Percentiles rank a stretch among this genome's conserved stretches.
These are phyloP conservation scores for Aspergillus viridinutans DNA, from an alignment of 2,329 filamentous ascomycete species.

Conservation along the genomic window DNA sequence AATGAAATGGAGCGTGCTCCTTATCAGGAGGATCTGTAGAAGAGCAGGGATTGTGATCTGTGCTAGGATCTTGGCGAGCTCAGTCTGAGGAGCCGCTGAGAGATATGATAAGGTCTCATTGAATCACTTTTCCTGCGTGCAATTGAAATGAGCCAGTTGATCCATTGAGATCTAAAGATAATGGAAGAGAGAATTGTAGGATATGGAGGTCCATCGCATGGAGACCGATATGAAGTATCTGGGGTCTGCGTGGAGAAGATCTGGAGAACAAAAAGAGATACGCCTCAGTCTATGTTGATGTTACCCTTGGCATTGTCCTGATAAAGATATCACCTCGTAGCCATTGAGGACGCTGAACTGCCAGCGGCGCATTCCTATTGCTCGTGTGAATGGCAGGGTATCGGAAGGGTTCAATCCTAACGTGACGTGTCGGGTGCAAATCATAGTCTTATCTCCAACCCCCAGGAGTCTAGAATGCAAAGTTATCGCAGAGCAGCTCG, in stretches of 20 bases:
- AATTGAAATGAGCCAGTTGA: background rate
- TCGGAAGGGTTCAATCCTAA: too few relatives aligned
- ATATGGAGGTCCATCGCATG: background rate
- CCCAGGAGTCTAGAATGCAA: background rate
- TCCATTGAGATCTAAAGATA: background rate
- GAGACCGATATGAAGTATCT: background rate
- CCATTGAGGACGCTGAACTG: background rate
- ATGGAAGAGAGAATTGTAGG: background rate
- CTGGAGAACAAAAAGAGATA: background rate
- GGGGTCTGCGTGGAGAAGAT: background rate
- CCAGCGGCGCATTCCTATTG: background rate
- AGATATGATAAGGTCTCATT: background rate
- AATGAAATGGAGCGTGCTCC: background rate
- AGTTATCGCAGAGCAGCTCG: background rate
- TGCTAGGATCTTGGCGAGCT: background rate
- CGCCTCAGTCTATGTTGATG: background rate
- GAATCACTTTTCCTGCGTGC: background rate
- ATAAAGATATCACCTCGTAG: background rate
- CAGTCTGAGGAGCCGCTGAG: background rate
- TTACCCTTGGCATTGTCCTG: background rate
- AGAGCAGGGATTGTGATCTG: background rate
- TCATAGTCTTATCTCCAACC: background rate
- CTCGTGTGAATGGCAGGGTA: background rate
- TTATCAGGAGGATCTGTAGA: background rate
- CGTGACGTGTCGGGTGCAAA: background rate